Evolutionary conservation across 345 rosid genomes (phyloP), one percentile per base, ranked within the genome.

Genomic region (Acer campestre): DNA sequence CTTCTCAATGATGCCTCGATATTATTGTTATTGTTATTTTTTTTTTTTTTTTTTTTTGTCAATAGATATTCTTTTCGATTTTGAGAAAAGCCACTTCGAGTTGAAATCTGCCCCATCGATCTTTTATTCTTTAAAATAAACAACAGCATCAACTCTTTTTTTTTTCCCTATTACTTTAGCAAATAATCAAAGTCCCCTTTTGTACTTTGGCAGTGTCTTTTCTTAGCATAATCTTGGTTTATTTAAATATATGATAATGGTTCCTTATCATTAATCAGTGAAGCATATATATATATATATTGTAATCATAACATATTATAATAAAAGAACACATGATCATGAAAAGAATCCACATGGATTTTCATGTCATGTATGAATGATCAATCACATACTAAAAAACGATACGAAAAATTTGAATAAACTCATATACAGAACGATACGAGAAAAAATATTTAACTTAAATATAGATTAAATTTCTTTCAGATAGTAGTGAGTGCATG

Each of bases 111-210:
- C 51, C 61, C 46, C 20, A 35, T 35, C 38, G 20, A 22, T 29
- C 10, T 67, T 58, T 75, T 77, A 77, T 80, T 71, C 81, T 71
- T 73, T 51, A 67, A 71, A 46, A 10, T 38, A 49, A 31, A 10
- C 3, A 62, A 67, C 29, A 56, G 70, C 22, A 23, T n/a, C 38
- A 31, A 13, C 38, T 18, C 53, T 17, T 31, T 35, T 14, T 66
- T 35, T n/a, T 66, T 18, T 56, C 31, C 31, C 13, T 55, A 44
- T 20, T 59, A 12, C 68, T 70, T 70, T 18, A 38, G 70, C 58
- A 83, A 44, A 61, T 72, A 56, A 75, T 70, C 62, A 31, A 56
- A 65, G 76, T 56, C 81, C 67, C 67, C 77, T 63, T 64, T 74
- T 74, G 70, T 48, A 48, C 77, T 74, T 74, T 10, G 0, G 22